Evolutionary conservation across 139 green algal genomes (phyloP), one percentile per base, ranked within the genome.

Genomic region (Limnomonas spitsbergensis): DNA sequence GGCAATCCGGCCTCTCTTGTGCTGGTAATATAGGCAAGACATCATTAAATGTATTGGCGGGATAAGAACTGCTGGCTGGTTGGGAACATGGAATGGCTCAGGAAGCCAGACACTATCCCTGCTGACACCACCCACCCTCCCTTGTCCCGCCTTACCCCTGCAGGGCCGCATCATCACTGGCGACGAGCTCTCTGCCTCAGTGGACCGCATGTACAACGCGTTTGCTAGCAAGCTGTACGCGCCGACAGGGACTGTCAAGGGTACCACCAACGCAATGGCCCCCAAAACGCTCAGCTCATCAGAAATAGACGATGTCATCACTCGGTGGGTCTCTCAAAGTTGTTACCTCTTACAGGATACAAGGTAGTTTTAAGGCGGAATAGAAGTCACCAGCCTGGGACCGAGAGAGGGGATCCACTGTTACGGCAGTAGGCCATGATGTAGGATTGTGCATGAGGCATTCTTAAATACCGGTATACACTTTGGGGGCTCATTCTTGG

Each of bases 101-200:
- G 20, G 14, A 61, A 29, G 14, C 20, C 20, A 29, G 14, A 61
- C 47, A 29, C 47, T 61, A 61, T 20, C 14, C 14, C 20, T 14
- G 47, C 47, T 61, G 47, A 20, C 14, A 61, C 20, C 20, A 29
- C 14, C 20, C 47, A 31, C 26, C 26, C 61, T 38, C 9, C 61
- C n/a, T 38, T 6, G 6, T 71, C 26, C n/a, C 26, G 9, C 61
- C n/a, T 71, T 20, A 32, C n/a, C 61, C 61, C n/a, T 71, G n/a
- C 79, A 83, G 79, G 79, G 79, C 66, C 69, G 72, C 53, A 76
- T 79, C 66, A 83, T 83, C 61, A 80, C 53, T 40, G 79, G 72
- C 35, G 79, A 83, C 61, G 79, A 83, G 73, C 73, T 83, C 71
- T 83, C 71, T 42, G 56, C 42, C 6, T 74, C 79, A 4, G 39